These are phyloP conservation scores for Rhexocercosporidium sp. DNA, from an alignment of 2,329 filamentous ascomycete genomes.

Conservation along the genomic window DNA sequence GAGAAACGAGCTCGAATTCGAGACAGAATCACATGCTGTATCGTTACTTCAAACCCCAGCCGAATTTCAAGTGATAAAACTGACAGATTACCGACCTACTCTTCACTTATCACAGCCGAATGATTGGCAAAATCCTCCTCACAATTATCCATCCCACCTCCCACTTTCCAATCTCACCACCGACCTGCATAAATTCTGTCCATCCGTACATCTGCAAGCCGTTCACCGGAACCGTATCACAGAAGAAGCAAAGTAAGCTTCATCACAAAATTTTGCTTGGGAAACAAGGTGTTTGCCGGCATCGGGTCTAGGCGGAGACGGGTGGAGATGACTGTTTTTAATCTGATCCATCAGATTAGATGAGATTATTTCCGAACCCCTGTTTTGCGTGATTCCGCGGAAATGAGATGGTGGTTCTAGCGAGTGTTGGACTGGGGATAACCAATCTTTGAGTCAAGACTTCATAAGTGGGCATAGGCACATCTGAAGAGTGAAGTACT, in stretches of 20 bases:
- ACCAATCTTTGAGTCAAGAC: too few relatives aligned
- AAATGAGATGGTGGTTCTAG: too few relatives aligned
- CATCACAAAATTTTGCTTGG: neutral
- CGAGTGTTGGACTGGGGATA: too few relatives aligned
- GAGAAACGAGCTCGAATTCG: too few relatives aligned
- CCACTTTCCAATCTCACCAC: neutral
- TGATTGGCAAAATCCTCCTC: neutral
- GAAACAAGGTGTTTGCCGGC: neutral
- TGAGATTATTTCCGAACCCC: neutral
- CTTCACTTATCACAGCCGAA: neutral
- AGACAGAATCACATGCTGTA: neutral
- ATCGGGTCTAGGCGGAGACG: neutral
- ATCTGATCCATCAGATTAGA: slow-evolving; percentile 3
- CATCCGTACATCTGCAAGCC: neutral
- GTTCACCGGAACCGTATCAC: neutral
- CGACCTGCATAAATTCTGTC: neutral
- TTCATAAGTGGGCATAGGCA: too few relatives aligned
- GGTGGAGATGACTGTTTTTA: neutral
- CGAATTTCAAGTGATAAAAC: too few relatives aligned
- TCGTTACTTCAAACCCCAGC: neutral
- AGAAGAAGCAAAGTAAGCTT: neutral
- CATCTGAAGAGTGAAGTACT: too few relatives aligned
- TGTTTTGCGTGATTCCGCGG: neutral
- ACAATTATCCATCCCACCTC: neutral
- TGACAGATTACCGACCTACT: neutral